Base-by-base conservation (phyloP, 2,329 filamentous ascomycete genomes). In the Aspergillus jensenii region DNA sequence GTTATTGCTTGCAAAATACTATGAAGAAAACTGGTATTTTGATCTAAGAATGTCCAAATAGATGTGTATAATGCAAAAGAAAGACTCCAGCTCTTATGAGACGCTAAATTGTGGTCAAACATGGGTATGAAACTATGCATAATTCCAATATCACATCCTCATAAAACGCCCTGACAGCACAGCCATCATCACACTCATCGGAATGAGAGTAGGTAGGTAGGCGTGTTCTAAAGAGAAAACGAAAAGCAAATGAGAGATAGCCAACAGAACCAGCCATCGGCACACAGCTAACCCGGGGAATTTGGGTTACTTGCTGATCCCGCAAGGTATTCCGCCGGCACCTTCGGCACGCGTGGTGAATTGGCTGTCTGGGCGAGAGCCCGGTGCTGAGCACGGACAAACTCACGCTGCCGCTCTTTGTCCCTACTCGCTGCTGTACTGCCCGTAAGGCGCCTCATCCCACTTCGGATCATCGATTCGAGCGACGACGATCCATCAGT, bases 381-480 rank as follows among this genome's bases (percentile, higher is more conserved):
- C 19, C 77, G 75, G 40, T 81, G 74, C 41, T 78, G 77, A 39
- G 75, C 72, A 33, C 76, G 69, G 35, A 80, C 63, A 5, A 76
- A 62, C 44, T 78, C 77, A 23, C 77, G 73, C 46, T 79, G 78
- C 25, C 77, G 73, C 51, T 80, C 78, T 57, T 76, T 78, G 35
- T 78, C 76, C 17, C 76, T 71, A 41, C 61, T 70, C 25, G 70
- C 71, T 4, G 71, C 74, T 40, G 73, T 70, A n/a, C 76, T 74
- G 11, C 77, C 77, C 1, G 78, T 80, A 15, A 80, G 70, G 41
- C 78, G 76, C 37, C 78, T 73, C 76, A 80, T 79, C 31, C 78
- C 76, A 53, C 74, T 76, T 50, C 78, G 71, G 23, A 77, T 75
- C 69, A 79, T 78, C 2, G 74, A 75, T 56, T 79, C 77, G 4